Evolutionary conservation across 2,329 filamentous ascomycete genomes (phyloP), one percentile per base, ranked within the genome.

Genomic region (Aciculosporium take): DNA sequence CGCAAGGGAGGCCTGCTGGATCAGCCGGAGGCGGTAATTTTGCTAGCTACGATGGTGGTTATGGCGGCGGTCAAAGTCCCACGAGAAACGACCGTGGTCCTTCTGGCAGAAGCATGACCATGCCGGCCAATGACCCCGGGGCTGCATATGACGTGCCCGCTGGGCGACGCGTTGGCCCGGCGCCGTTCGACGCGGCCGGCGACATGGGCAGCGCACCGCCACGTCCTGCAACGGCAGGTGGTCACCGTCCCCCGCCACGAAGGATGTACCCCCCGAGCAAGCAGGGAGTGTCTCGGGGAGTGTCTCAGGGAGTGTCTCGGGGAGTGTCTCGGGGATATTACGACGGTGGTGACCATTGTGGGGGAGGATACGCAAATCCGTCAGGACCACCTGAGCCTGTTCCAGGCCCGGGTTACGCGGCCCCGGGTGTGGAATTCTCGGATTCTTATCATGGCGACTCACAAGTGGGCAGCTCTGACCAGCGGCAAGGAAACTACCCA

Each of bases 41-140:
- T 40, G 48, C 46, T 21, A 51, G 49, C 18, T 54, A 57, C 37
- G 48, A 54, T 21, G 49, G 53, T 37, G 52, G 52, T 37, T 56
- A 56, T 35, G 44, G 42, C 9, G 48, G 42, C 3, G 46, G 57
- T 39, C 59, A 59, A 29, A 49, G 45, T 21, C 59, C 62, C 9
- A 49, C 48, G 7, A 52, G 54, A 45, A 59, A 65, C 30, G 61
- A 64, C 5, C 76, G 71, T 48, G 71, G 63, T 0, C 67, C 70
- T 2, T 72, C 71, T 7, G 53, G 60, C n/a, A 65, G 76, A 49
- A 79, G 74, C 43, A 73, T 71, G 67, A 80, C 76, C 5, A 74
- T 78, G 71, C 74, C 75, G 2, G 56, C 64, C 3, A 66, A 71
- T 42, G 63, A 68, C 9, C 56, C 68, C 39, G 62, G 65, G 15